These are phyloP conservation scores for Capniomyces stellatus DNA, from an alignment of 371 early-diverging fungal genomes.

Conservation along the genomic window DNA sequence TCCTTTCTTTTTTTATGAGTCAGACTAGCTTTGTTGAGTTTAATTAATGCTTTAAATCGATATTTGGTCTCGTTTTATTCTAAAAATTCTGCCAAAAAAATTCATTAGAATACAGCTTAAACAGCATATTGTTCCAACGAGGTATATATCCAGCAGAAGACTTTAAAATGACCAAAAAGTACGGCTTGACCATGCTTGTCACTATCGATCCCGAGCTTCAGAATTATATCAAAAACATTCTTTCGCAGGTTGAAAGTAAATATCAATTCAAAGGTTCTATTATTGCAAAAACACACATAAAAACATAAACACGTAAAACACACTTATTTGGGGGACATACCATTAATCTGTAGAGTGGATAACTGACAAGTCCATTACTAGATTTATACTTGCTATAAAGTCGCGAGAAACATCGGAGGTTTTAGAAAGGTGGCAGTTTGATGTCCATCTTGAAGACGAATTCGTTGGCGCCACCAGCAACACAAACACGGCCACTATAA, in stretches of 20 bases:
- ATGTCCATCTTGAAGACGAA: slow-evolving; percentile 39
- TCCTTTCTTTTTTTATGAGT: neutral
- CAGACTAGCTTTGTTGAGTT: neutral
- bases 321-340: too few relatives aligned
- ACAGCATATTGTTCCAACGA: slow-evolving; percentile 78
- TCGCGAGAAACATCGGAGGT: slow-evolving; percentile 59
- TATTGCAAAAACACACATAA: slow-evolving; percentile 20
- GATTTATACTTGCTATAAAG: slow-evolving; percentile 66
- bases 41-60: neutral
- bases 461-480: neutral
- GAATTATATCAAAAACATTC: slow-evolving; percentile 49
- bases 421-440: slow-evolving; percentile 87
- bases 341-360: slow-evolving; percentile 42
- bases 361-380: slow-evolving; percentile 40
- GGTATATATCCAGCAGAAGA: slow-evolving; percentile 75
- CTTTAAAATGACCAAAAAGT: slow-evolving; percentile 59
- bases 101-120: slow-evolving; percentile 47
- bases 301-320: neutral
- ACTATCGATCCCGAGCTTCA: slow-evolving; percentile 51
- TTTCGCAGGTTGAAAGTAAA: slow-evolving; percentile 43
- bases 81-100: neutral
- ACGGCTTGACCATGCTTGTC: slow-evolving; percentile 58
- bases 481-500: too few relatives aligned
- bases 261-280: neutral
- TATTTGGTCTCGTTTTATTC: neutral